Conservation (phyloP, 1,284 basidiomycete species). For the Pholiota adiposa region DNA sequence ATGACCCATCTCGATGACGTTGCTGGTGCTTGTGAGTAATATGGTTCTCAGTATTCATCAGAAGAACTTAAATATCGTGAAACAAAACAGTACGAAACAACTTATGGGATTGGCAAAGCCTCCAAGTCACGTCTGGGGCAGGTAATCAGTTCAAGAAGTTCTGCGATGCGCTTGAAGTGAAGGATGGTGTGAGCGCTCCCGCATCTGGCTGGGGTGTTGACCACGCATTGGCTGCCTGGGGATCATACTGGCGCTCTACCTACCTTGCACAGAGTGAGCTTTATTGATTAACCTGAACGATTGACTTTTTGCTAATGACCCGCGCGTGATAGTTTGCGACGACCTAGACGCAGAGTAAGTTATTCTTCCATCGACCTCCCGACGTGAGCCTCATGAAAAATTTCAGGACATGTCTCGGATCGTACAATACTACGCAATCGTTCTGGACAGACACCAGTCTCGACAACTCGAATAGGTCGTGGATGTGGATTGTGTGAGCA, state of each 20-base stretch:
- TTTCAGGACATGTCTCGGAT: conserved; percentile 58
- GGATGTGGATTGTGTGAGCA: conserved; percentile 54
- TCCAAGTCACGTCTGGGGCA: conserved; percentile 53
- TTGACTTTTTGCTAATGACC: background rate
- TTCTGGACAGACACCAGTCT: conserved; percentile 57
- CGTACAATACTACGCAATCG: conserved; percentile 50
- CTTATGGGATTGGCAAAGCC: conserved; percentile 65
- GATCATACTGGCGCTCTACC: conserved; percentile 49
- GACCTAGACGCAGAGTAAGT: conserved; percentile 4
- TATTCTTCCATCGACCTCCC: background rate
- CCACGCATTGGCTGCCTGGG: conserved; percentile 65
- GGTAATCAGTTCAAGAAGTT: conserved; percentile 62
- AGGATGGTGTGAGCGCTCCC: conserved; percentile 58
- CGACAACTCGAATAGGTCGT: conserved; percentile 55
- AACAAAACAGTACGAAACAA: conserved; percentile 48
- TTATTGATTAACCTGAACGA: background rate
- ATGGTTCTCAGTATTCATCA: background rate
- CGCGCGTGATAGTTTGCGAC: conserved; percentile 4
- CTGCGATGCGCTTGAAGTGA: conserved; percentile 76
- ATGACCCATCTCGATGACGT: conserved; percentile 64
- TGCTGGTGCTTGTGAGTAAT: conserved; percentile 55
- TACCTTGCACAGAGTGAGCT: background rate
- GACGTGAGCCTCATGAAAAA: background rate
- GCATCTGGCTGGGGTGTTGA: conserved; percentile 64
- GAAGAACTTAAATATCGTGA: too few species aligned